phyloP scores from a whole-genome alignment of 495 filamentous ascomycete genomes.

The Hamigera avellanea region DNA sequence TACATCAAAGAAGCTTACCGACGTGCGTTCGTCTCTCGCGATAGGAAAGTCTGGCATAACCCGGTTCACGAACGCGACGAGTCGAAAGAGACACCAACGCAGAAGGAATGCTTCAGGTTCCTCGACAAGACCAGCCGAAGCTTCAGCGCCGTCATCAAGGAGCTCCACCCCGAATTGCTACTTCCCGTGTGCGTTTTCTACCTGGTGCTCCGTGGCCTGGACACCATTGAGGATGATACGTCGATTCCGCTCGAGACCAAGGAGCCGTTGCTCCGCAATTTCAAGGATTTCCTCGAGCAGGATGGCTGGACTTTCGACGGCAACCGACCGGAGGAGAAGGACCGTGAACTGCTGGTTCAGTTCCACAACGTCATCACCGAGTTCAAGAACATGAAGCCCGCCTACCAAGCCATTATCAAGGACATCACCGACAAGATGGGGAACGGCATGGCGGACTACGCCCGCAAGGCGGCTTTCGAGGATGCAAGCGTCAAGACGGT shows the following conservation, averaged over 20 bases:
- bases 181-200: slow-evolving; percentile 92
- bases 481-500: slow-evolving; percentile 69
- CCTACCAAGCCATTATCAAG: slow-evolving; percentile 76
- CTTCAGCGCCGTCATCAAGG: slow-evolving; percentile 88
- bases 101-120: slow-evolving; percentile 74
- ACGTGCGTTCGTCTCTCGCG: slow-evolving; percentile 2
- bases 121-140: slow-evolving; percentile 84
- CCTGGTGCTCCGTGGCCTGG: slow-evolving; percentile 75
- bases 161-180: slow-evolving; percentile 86
- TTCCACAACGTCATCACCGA: slow-evolving; percentile 80
- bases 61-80: slow-evolving; percentile 75
- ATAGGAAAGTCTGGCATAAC: slow-evolving; percentile 93
- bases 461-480: slow-evolving; percentile 67
- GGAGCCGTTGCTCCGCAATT: slow-evolving; percentile 75
- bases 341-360: slow-evolving; percentile 80
- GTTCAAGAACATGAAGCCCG: slow-evolving; percentile 78
- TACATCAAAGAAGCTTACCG: slow-evolving; percentile 3
- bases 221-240: slow-evolving; percentile 98
- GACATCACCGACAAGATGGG: slow-evolving; percentile 95
- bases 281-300: slow-evolving; percentile 61
- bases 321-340: slow-evolving; percentile 87
- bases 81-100: slow-evolving; percentile 58
- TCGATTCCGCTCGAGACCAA: slow-evolving; percentile 71
- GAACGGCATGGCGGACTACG: slow-evolving; percentile 96
- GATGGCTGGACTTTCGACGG: slow-evolving; percentile 85